phyloP scores from a whole-genome alignment of 2,329 filamentous ascomycete species.

The Neofusicoccum ribis region DNA sequence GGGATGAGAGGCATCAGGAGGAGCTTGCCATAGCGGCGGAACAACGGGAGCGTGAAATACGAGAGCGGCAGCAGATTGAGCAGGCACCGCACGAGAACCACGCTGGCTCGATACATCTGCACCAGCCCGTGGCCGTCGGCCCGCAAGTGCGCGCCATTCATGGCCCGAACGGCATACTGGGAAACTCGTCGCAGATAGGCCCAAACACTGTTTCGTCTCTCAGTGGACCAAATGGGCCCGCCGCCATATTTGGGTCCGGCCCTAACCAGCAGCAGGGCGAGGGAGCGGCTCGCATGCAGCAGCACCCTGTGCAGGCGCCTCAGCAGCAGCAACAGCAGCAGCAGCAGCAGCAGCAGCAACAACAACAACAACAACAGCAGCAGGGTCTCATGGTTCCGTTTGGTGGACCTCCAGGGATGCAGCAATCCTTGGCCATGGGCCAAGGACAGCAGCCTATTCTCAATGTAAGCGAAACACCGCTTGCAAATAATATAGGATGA shows the following conservation, averaged over 20 bases:
- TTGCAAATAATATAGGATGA: constrained; percentile 16
- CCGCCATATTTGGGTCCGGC: constrained; percentile 69
- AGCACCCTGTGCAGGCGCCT: constrained; percentile 59
- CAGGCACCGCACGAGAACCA: constrained; percentile 81
- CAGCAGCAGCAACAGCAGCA: constrained; percentile 47
- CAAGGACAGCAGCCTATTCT: constrained; percentile 85
- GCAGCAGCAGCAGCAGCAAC: constrained; percentile 53
- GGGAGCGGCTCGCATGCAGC: constrained; percentile 55
- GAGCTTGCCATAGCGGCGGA: constrained; percentile 37
- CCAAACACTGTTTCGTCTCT: constrained; percentile 54
- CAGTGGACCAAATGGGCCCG: constrained; percentile 60
- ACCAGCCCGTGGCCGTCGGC: constrained; percentile 82
- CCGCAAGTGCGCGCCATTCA: constrained; percentile 79
- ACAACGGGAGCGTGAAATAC: constrained; percentile 59
- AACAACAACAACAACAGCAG: constrained; percentile 53
- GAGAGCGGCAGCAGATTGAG: constrained; percentile 67
- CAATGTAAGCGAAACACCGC: constrained; percentile 53
- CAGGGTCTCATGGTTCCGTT: constrained; percentile 55
- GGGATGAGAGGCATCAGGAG: constrained; percentile 48
- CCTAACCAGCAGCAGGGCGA: constrained; percentile 62
- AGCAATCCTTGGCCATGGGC: constrained; percentile 58
- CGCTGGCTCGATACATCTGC: constrained; percentile 83
- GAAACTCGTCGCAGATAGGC: constrained; percentile 54
- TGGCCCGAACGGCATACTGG: constrained; percentile 83
- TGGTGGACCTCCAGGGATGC: constrained; percentile 40